phyloP scores from a whole-genome alignment of 1,284 basidiomycete genomes.

The Leccinum variabile region DNA sequence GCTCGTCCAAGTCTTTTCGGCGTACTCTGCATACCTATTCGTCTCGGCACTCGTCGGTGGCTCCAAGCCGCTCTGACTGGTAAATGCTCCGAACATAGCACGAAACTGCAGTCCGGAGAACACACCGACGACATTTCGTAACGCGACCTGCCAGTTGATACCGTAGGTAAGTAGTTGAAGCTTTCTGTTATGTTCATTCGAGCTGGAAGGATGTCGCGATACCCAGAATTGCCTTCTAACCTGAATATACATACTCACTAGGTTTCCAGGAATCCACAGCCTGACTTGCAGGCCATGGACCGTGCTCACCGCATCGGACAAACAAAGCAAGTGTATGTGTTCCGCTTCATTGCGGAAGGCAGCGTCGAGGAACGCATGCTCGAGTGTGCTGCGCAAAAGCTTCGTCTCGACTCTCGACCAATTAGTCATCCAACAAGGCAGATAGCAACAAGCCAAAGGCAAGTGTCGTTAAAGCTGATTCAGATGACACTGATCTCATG shows the following conservation, averaged over 20 bases:
- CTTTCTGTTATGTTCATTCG: too few species aligned
- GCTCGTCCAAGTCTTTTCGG: too few species aligned
- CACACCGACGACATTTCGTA: too few species aligned
- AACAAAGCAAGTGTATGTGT: slow-evolving; percentile 98
- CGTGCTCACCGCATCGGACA: slow-evolving; percentile 98
- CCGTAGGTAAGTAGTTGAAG: too few species aligned
- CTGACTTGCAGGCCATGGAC: slow-evolving; percentile 99
- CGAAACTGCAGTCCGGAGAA: too few species aligned
- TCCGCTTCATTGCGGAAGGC: slow-evolving; percentile 95
- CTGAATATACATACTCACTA: not conserved
- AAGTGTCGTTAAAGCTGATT: slow-evolving; percentile 14
- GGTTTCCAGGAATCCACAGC: slow-evolving; percentile 86
- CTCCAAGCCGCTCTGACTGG: too few species aligned
- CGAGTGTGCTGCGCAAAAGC: slow-evolving; percentile 95
- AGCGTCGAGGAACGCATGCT: slow-evolving; percentile 98
- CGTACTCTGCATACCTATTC: too few species aligned
- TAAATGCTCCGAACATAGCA: too few species aligned
- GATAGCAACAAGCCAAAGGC: slow-evolving; percentile 72
- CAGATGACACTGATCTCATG: not conserved
- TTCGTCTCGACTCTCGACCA: slow-evolving; percentile 86
- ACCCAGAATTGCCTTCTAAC: too few species aligned
- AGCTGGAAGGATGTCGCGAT: too few species aligned
- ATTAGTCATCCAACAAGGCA: slow-evolving; percentile 96
- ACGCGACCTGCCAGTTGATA: too few species aligned
- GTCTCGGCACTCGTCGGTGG: too few species aligned